Base-by-base conservation (phyloP, 176 grass and related monocot genomes). In the Saccharum officinarum region DNA sequence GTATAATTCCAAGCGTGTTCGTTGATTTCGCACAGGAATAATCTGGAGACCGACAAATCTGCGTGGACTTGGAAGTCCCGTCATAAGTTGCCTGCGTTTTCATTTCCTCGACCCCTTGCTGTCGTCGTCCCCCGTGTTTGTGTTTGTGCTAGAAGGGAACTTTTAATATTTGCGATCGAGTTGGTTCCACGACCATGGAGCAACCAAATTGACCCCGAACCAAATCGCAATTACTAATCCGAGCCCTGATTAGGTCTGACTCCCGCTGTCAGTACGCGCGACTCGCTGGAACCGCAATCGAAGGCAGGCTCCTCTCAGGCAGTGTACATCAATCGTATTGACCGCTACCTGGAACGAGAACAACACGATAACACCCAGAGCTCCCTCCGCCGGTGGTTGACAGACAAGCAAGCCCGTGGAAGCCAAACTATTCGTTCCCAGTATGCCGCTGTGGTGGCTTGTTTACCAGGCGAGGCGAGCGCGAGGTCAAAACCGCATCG, bases 151-250 rank as follows among this genome's bases (percentile, higher is more conserved):
- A 17, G 3, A 52, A 52, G 17, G 17, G 17, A 54, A 54, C 16
- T 18, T 54, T 54, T 1, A 20, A 57, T 57, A 57, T 22, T 57
- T 57, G 54, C 18, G 11, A 40, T 18, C 18, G 11, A 40, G 39
- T 83, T 57, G 15, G 73, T 40, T 83, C 55, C 7, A 46, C 50
- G 62, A 69, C 30, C 23, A 60, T 23, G 6, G 34, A 30, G 12
- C 42, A n/a, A 50, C 82, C 31, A 85, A 75, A 81, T 50, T 31
- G 74, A 59, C 28, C 50, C 46, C 1, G n/a, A 68, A 23, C 57
- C 84, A 28, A 76, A 50, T 0, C 1, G 28, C n/a, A 64, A 39
- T 75, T 69, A 37, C 15, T 36, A 16, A n/a, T 3, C 1, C 9
- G n/a, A 5, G 59, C 59, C 2, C 31, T 0, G 37, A 63, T 52